Conservation (phyloP, 768 basidiomycete genomes). For the Leccinum broughii region DNA sequence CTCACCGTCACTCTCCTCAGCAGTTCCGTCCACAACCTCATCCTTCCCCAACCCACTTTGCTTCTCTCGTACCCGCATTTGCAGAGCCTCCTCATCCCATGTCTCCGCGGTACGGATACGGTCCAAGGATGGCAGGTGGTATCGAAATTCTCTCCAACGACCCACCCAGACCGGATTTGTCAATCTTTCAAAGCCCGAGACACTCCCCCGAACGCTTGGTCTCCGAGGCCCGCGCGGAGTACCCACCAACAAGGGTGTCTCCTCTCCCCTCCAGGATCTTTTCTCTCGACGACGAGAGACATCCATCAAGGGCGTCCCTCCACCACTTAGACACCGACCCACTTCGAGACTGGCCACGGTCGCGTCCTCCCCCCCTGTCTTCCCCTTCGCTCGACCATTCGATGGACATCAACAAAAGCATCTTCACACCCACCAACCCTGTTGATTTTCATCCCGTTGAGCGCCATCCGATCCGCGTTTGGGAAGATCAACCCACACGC, state of each 20-base stretch:
- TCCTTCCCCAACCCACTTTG: slow-evolving; percentile 12
- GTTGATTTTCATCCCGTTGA: slow-evolving; percentile 3
- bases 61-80: background rate
- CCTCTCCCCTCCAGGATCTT: slow-evolving; percentile 5
- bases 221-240: slow-evolving; percentile 14
- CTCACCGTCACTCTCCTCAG: slow-evolving; percentile 22
- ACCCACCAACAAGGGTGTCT: slow-evolving; percentile 15
- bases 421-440: background rate
- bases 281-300: slow-evolving; percentile 9
- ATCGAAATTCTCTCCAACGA: slow-evolving; percentile 24
- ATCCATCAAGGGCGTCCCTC: background rate
- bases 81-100: slow-evolving; percentile 7
- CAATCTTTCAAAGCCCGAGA: slow-evolving; percentile 13
- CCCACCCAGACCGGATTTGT: slow-evolving; percentile 11
- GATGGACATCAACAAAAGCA: background rate
- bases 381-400: background rate
- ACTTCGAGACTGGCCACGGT: slow-evolving; percentile 7
- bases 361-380: slow-evolving; percentile 8
- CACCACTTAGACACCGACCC: background rate
- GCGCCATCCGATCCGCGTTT: slow-evolving; percentile 29
- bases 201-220: slow-evolving; percentile 19
- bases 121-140: slow-evolving; percentile 32
- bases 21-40: slow-evolving; percentile 15
- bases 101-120: slow-evolving; percentile 22
- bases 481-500: slow-evolving; percentile 24